Percentiles rank a stretch among this genome's conserved stretches.
Conservation (phyloP, 768 basidiomycete species). For the Punctularia strigosozonata region DNA sequence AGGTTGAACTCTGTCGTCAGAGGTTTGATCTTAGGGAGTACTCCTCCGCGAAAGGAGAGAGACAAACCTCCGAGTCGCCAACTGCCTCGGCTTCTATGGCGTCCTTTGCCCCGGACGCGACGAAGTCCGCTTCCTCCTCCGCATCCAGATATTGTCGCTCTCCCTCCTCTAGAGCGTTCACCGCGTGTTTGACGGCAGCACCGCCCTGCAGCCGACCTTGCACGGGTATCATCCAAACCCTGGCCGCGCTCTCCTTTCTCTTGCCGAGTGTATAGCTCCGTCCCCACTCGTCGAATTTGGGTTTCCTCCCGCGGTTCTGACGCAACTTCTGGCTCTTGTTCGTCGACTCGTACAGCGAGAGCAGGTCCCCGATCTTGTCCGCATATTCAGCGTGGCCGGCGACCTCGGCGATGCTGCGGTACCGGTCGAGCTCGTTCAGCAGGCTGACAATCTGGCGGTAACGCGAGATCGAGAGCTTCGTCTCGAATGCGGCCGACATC, state of each 20-base stretch:
- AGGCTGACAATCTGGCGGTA: constrained; percentile 54
- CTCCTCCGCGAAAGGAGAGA: too few species aligned
- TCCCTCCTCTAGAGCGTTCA: too few species aligned
- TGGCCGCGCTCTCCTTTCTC: constrained; percentile 82
- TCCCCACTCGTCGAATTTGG: constrained; percentile 62
- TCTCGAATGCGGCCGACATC: constrained; percentile 44
- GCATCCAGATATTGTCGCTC: too few species aligned
- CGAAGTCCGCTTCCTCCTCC: not conserved
- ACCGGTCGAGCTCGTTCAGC: constrained; percentile 56
- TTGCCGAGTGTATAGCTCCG: constrained; percentile 78
- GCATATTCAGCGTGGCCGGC: constrained; percentile 50
- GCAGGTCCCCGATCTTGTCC: constrained; percentile 33
- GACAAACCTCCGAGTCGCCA: constrained; percentile 5
- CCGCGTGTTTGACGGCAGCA: too few species aligned
- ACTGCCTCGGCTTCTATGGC: constrained; percentile 3
- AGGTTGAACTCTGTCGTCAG: too few species aligned
- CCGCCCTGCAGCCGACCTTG: too few species aligned
- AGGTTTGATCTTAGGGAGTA: too few species aligned
- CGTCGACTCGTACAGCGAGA: constrained; percentile 49
- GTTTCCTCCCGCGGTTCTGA: constrained; percentile 38
- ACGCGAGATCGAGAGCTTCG: constrained; percentile 52
- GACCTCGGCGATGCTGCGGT: constrained; percentile 43
- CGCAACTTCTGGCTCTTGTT: constrained; percentile 44
- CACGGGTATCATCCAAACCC: constrained; percentile 86
- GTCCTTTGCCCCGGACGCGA: not conserved